These are phyloP conservation scores for Ceratobasidium sp. DNA, from an alignment of 1,284 basidiomycete species.

Conservation along the genomic window DNA sequence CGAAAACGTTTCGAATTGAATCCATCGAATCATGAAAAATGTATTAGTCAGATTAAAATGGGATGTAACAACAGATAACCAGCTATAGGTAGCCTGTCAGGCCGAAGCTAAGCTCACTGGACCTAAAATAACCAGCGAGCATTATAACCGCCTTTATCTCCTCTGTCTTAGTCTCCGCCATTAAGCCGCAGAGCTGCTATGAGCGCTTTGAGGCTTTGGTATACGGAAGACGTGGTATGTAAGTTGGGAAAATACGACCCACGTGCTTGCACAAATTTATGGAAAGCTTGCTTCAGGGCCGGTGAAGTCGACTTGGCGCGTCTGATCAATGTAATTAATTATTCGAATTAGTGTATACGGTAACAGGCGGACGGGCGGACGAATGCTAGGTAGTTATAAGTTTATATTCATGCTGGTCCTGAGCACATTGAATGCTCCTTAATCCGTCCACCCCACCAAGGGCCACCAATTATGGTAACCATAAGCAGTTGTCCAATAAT, in stretches of 20 bases:
- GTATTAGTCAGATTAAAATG: background rate
- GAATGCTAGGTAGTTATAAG: background rate
- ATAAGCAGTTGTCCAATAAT: slow-evolving; percentile 73
- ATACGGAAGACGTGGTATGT: slow-evolving; percentile 30
- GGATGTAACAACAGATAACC: background rate
- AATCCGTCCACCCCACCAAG: slow-evolving; percentile 60
- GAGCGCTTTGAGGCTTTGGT: slow-evolving; percentile 28
- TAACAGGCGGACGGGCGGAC: background rate
- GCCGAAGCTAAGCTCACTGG: slow-evolving; percentile 33
- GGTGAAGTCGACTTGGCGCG: background rate
- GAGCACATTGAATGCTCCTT: slow-evolving; percentile 53
- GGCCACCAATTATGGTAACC: slow-evolving; percentile 76
- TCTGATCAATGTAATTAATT: background rate
- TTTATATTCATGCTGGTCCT: slow-evolving; percentile 46
- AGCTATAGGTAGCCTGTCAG: background rate
- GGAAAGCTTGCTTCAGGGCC: background rate
- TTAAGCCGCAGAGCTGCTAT: slow-evolving; percentile 31
- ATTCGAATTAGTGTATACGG: background rate
- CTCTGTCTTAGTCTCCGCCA: slow-evolving; percentile 33
- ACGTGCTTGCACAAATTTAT: slow-evolving; percentile 3
- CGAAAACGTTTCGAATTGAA: background rate
- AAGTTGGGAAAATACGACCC: slow-evolving; percentile 8
- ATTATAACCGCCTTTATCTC: slow-evolving; percentile 24
- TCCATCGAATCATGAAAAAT: background rate
- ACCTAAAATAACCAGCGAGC: background rate